Evolutionary conservation across 23 red algal species (phyloP).

Genomic region (Gracilaria domingensis): DNA sequence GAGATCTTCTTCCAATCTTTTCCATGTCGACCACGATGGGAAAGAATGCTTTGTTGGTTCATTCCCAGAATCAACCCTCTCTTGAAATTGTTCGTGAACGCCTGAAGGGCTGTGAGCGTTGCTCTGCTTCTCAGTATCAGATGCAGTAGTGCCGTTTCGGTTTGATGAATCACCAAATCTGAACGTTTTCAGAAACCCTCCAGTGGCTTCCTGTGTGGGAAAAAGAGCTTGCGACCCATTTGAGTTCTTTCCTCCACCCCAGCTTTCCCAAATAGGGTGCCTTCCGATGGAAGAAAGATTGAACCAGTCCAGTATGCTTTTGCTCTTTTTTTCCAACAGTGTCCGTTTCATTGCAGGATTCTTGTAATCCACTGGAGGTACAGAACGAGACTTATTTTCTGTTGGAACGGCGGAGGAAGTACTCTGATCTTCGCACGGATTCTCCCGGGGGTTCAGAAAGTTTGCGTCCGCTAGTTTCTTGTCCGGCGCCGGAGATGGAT

Average conservation of each 20-base stretch:
- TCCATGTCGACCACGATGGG: constrained; percentile 29
- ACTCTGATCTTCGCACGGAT: background rate
- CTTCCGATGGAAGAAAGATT: background rate
- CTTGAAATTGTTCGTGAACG: background rate
- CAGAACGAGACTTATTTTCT: background rate
- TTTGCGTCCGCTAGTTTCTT: background rate
- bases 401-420: background rate
- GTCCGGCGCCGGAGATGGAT: background rate
- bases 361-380: background rate
- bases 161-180: background rate
- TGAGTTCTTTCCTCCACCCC: background rate
- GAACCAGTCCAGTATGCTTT: background rate
- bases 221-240: background rate
- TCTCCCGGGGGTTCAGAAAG: background rate
- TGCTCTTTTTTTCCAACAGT: background rate
- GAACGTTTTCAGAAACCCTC: background rate
- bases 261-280: background rate
- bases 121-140: background rate
- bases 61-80: background rate
- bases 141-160: background rate
- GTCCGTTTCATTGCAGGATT: background rate
- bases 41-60: background rate
- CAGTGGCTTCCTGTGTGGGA: constrained; percentile 8
- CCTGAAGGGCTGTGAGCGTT: background rate
- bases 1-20: constrained; percentile 57